phyloP scores from a whole-genome alignment of 1,284 basidiomycete species.

The Inonotus obliquus region DNA sequence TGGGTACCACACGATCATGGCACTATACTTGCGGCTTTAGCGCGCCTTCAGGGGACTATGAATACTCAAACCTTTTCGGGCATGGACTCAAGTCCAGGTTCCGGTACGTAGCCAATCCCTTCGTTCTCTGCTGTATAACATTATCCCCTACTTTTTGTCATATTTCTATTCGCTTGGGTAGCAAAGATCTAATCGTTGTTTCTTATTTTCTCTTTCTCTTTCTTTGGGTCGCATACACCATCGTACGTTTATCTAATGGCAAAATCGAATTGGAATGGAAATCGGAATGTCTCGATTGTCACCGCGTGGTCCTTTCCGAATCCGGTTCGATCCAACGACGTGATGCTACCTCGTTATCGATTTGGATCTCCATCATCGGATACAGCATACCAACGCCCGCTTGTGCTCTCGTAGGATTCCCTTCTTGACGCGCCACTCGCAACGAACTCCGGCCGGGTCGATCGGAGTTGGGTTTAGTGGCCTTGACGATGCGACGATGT shows the following conservation, averaged over 20 bases:
- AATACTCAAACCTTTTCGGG: not conserved
- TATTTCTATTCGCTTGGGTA: not conserved
- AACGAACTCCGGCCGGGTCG: not conserved
- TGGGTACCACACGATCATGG: slow-evolving; percentile 52
- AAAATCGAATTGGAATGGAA: not conserved
- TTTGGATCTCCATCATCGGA: not conserved
- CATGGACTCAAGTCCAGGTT: not conserved
- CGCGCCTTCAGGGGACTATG: slow-evolving; percentile 25
- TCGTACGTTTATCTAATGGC: not conserved
- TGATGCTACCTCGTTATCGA: not conserved
- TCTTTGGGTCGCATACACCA: not conserved
- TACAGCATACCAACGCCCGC: not conserved
- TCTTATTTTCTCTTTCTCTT: not conserved
- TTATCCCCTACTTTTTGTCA: not conserved
- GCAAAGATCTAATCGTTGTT: not conserved
- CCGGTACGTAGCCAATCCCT: not conserved
- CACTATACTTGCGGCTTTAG: slow-evolving; percentile 59
- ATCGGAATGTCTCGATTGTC: not conserved
- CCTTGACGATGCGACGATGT: not conserved
- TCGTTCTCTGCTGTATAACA: not conserved
- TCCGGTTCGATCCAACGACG: not conserved
- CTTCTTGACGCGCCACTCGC: not conserved
- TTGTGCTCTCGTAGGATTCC: not conserved
- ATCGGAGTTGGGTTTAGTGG: not conserved
- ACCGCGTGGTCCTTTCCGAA: not conserved